Conservation (phyloP, 768 basidiomycete species). For the Pisolithus marmoratus region DNA sequence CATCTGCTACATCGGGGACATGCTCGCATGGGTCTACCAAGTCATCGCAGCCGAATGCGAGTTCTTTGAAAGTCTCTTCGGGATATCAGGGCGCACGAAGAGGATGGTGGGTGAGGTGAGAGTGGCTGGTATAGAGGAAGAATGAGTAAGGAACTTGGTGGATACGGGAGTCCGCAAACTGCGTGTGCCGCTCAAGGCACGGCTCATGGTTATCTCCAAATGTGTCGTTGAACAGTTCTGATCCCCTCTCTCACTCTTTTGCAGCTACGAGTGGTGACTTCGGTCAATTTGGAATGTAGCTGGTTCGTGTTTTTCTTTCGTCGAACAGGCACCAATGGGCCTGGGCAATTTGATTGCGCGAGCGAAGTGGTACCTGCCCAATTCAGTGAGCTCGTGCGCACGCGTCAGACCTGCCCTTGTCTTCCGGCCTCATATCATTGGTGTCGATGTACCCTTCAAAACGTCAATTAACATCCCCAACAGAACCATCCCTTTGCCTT, state of each 20-base stretch:
- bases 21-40: constrained; percentile 98
- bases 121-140: constrained; percentile 61
- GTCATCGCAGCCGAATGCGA: constrained; percentile 92
- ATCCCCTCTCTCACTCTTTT: not conserved
- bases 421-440: not conserved
- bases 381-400: no score
- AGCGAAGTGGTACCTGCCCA: no score
- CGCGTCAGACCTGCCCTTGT: no score
- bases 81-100: constrained; percentile 35
- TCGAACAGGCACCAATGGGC: no score
- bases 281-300: no score
- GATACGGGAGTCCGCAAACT: constrained; percentile 79
- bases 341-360: no score
- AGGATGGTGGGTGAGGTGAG: constrained; percentile 76
- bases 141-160: constrained; percentile 74
- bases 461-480: constrained; percentile 28
- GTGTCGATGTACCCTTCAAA: constrained; percentile 19
- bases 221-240: not conserved
- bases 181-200: constrained; percentile 83
- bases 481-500: constrained; percentile 21
- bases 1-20: constrained; percentile 92
- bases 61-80: constrained; percentile 86
- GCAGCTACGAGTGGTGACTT: no score
- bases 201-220: constrained; percentile 4
- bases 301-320: no score